Conservation (phyloP, 2,329 filamentous ascomycete species). For the Epichloe festucae region DNA sequence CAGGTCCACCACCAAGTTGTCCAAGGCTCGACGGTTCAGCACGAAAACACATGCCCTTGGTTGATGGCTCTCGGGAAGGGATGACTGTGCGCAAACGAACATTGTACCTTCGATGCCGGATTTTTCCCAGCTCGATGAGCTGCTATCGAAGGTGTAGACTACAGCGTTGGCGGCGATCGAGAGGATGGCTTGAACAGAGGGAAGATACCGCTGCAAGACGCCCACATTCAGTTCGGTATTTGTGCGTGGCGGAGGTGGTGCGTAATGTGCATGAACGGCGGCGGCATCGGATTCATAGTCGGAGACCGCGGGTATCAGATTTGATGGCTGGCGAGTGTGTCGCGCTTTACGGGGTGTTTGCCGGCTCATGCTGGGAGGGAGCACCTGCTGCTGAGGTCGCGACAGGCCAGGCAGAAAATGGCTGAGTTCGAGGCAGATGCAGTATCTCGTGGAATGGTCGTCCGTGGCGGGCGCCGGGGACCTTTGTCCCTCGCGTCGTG, state of each 20-base stretch:
- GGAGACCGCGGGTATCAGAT: constrained; percentile 28
- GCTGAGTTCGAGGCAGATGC: neutral
- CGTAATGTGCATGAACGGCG: constrained; percentile 25
- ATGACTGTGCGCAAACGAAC: constrained; percentile 64
- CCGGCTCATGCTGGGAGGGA: constrained; percentile 27
- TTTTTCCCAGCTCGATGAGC: constrained; percentile 67
- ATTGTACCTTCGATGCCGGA: constrained; percentile 73
- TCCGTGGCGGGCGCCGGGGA: no score
- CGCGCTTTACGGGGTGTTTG: constrained; percentile 27
- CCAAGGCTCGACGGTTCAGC: constrained; percentile 56
- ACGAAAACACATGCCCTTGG: constrained; percentile 51
- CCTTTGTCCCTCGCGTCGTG: neutral
- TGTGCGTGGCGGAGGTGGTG: constrained; percentile 45
- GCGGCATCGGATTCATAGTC: constrained; percentile 57
- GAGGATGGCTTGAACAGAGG: constrained; percentile 58
- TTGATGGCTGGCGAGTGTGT: constrained; percentile 29
- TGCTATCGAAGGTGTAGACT: constrained; percentile 64
- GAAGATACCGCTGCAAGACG: constrained; percentile 71
- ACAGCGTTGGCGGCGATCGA: constrained; percentile 77
- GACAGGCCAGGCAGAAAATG: neutral
- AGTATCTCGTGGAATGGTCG: no score
- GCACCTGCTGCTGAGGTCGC: neutral
- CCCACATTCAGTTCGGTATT: constrained; percentile 80
- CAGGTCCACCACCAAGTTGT: constrained; percentile 59
- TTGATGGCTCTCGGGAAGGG: constrained; percentile 21